Evolutionary conservation across 169 alveolate species (phyloP).

Genomic region (Besnoitia besnoiti): DNA sequence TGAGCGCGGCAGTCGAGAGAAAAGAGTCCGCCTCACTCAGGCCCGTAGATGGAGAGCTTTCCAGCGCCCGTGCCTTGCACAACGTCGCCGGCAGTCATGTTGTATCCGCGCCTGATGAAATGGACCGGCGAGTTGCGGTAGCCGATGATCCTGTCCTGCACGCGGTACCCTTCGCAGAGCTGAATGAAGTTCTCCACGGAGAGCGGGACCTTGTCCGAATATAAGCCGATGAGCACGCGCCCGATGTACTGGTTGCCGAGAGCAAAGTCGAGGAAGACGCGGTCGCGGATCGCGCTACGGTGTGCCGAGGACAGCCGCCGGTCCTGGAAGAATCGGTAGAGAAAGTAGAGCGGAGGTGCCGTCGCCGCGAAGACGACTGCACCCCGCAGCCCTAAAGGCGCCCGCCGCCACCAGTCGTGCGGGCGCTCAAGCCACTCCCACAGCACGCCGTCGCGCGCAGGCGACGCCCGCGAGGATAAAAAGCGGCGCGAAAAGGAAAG

Average conservation of each 20-base stretch:
- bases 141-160: slow-evolving; percentile 55
- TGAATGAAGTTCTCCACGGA: slow-evolving; percentile 69
- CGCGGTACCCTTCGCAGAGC: slow-evolving; percentile 66
- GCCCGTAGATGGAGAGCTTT: slow-evolving; percentile 8
- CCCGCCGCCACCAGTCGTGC: not conserved
- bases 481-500: too few relatives aligned
- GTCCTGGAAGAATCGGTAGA: not conserved
- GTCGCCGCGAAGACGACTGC: not conserved
- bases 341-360: not conserved
- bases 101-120: slow-evolving; percentile 5
- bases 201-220: slow-evolving; percentile 62
- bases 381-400: not conserved
- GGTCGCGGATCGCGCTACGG: slow-evolving; percentile 27
- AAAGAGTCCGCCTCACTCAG: not conserved
- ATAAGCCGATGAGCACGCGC: slow-evolving; percentile 63
- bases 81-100: slow-evolving; percentile 56
- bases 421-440: not conserved
- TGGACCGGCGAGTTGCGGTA: slow-evolving; percentile 57
- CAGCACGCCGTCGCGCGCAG: not conserved
- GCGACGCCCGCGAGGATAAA: not conserved
- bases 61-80: not conserved
- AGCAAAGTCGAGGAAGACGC: slow-evolving; percentile 64
- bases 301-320: not conserved
- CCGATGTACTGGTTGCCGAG: slow-evolving; percentile 66
- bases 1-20: too few relatives aligned